Percentiles rank a stretch among this genome's conserved stretches.
phyloP scores from a whole-genome alignment of 2,329 filamentous ascomycete genomes.

The Boeremia lycopersici region DNA sequence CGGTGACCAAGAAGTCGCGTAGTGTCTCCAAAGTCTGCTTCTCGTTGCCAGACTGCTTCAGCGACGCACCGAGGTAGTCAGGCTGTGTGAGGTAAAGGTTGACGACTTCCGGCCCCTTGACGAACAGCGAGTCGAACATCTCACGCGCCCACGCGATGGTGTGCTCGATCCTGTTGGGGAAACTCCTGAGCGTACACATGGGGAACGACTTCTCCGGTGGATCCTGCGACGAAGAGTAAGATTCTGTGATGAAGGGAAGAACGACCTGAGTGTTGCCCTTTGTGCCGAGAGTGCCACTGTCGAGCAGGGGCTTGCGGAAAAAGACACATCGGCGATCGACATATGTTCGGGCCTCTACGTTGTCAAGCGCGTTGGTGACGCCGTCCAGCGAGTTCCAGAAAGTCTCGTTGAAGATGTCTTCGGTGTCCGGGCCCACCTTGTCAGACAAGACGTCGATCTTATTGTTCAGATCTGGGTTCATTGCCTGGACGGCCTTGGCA shows the following conservation, averaged over 20 bases:
- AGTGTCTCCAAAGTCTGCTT: slow-evolving; percentile 92
- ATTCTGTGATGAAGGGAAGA: slow-evolving; percentile 88
- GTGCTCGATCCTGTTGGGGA: slow-evolving; percentile 98
- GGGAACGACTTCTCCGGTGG: slow-evolving; percentile 98
- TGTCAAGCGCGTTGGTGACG: slow-evolving; percentile 96
- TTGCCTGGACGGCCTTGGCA: slow-evolving; percentile 83
- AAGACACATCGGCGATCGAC: slow-evolving; percentile 96
- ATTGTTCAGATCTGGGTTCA: slow-evolving; percentile 91
- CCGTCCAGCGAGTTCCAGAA: slow-evolving; percentile 90
- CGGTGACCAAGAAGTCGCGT: slow-evolving; percentile 85
- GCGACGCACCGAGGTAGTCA: slow-evolving; percentile 82
- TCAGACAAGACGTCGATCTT: slow-evolving; percentile 88
- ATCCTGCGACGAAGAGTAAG: slow-evolving; percentile 96
- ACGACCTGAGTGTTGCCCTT: slow-evolving; percentile 99
- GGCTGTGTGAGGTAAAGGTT: slow-evolving; percentile 93
- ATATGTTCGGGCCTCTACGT: slow-evolving; percentile 95
- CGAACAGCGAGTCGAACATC: slow-evolving; percentile 91
- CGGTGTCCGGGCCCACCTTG: slow-evolving; percentile 88
- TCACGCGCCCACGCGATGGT: slow-evolving; percentile 98
- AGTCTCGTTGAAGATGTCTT: slow-evolving; percentile 89
- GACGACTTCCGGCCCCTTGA: slow-evolving; percentile 89
- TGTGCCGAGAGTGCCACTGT: slow-evolving; percentile 97
- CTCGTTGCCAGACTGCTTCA: slow-evolving; percentile 94
- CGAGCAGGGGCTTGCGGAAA: slow-evolving; percentile 94
- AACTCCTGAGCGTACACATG: slow-evolving; percentile 96